These are phyloP conservation scores for Yarrowia divulgata DNA, from an alignment of 805 yeast genomes.

Conservation along the genomic window DNA sequence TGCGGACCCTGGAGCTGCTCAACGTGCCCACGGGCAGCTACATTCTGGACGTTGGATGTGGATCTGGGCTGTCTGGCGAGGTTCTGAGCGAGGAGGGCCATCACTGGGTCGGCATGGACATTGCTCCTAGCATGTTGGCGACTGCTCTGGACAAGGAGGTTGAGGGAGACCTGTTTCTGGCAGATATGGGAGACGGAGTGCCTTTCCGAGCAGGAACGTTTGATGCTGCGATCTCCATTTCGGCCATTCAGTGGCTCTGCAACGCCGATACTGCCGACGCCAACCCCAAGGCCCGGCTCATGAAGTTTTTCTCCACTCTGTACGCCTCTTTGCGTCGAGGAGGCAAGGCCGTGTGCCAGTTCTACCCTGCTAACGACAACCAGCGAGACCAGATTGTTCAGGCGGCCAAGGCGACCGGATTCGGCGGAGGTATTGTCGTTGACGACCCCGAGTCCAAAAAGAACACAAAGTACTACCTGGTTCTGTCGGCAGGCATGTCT, in stretches of 20 bases:
- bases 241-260: slow-evolving; percentile 97
- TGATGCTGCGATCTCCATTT: slow-evolving; percentile 94
- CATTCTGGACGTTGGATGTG: slow-evolving; percentile 93
- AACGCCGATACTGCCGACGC: slow-evolving; percentile 86
- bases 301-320: slow-evolving; percentile 84
- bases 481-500: slow-evolving; percentile 84
- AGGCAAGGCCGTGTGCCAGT: slow-evolving; percentile 97
- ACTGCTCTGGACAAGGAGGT: slow-evolving; percentile 90
- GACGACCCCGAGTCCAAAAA: slow-evolving; percentile 94
- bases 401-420: slow-evolving; percentile 93
- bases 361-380: slow-evolving; percentile 88
- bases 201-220: slow-evolving; percentile 96
- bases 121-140: slow-evolving; percentile 94
- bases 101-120: slow-evolving; percentile 95
- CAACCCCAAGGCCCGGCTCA: slow-evolving; percentile 83
- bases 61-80: slow-evolving; percentile 95
- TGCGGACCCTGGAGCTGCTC: slow-evolving; percentile 86
- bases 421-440: slow-evolving; percentile 92
- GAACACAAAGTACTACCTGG: slow-evolving; percentile 89
- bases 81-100: slow-evolving; percentile 93
- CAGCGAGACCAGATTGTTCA: slow-evolving; percentile 79
- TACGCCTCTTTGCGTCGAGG: slow-evolving; percentile 89
- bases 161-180: slow-evolving; percentile 89
- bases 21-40: slow-evolving; percentile 73
- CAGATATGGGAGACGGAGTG: slow-evolving; percentile 92